Conservation (phyloP, 345 rosid genomes). For the Euphorbia tirucalli region DNA sequence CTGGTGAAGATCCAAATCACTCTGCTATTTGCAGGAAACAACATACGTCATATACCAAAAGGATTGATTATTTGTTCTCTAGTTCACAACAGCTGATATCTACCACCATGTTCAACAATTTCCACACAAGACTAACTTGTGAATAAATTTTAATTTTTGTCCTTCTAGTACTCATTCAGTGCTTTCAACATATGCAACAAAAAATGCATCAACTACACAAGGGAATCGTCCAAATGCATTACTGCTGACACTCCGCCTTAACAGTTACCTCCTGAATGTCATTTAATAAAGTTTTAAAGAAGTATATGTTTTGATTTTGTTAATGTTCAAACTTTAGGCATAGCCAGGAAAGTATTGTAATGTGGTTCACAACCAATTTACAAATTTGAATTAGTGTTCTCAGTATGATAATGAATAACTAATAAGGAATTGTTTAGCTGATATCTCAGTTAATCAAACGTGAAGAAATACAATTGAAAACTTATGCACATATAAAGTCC, state of each 20-base stretch:
- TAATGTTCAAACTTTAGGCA: neutral
- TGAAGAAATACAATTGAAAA: conserved; percentile 1
- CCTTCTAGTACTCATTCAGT: neutral
- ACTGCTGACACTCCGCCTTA: neutral
- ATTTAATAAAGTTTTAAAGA: neutral
- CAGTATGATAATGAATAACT: neutral
- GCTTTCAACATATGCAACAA: neutral
- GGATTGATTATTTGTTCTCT: neutral
- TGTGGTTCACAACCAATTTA: no score
- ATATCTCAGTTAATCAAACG: neutral
- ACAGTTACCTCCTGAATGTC: neutral
- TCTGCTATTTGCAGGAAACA: conserved; percentile 46
- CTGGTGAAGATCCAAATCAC: conserved; percentile 58
- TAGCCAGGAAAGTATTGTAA: neutral
- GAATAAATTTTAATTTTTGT: neutral
- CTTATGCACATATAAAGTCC: neutral
- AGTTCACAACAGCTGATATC: neutral
- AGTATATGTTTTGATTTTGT: neutral
- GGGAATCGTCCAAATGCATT: neutral
- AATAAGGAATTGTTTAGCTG: neutral
- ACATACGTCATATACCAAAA: conserved; percentile 9
- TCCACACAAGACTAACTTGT: neutral
- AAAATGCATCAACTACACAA: neutral
- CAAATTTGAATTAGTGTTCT: neutral
- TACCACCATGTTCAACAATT: neutral